phyloP scores from a whole-genome alignment of 2,329 filamentous ascomycete genomes.

The Pseudocercospora eumusae region DNA sequence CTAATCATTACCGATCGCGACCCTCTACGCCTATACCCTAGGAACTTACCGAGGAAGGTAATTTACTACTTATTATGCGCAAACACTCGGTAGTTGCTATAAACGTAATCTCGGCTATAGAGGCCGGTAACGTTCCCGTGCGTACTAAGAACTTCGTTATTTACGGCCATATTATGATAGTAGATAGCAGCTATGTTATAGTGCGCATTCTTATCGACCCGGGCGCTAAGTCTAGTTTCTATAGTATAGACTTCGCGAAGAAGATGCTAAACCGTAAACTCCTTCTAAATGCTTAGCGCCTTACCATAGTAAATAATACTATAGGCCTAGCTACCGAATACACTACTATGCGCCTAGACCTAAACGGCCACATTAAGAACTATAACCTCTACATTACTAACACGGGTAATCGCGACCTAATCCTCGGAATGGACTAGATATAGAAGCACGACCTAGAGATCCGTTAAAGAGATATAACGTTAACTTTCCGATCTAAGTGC shows the following conservation, averaged over 20 bases:
- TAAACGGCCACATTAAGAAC: not conserved
- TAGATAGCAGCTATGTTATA: not conserved
- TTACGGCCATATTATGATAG: not conserved
- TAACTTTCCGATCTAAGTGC: not conserved
- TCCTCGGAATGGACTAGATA: not conserved
- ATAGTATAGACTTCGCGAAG: not conserved
- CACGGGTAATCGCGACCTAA: not conserved
- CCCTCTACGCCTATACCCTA: not conserved
- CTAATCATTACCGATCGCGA: not conserved
- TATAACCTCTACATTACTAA: not conserved
- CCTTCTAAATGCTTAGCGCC: not conserved
- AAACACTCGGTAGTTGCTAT: not conserved
- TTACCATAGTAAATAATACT: not conserved
- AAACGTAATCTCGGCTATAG: too few relatives aligned
- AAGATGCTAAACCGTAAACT: not conserved
- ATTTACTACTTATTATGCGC: not conserved
- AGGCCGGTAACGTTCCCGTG: not conserved
- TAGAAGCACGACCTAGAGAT: not conserved
- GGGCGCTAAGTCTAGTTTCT: not conserved
- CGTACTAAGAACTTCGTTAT: not conserved
- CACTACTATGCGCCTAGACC: not conserved
- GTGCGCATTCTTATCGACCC: not conserved
- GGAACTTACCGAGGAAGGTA: not conserved
- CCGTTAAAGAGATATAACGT: not conserved
- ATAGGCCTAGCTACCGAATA: not conserved